Percentiles rank a stretch among this genome's conserved stretches.
Evolutionary conservation across 1,284 basidiomycete genomes (phyloP).

Genomic region (Moesziomyces sp.): DNA sequence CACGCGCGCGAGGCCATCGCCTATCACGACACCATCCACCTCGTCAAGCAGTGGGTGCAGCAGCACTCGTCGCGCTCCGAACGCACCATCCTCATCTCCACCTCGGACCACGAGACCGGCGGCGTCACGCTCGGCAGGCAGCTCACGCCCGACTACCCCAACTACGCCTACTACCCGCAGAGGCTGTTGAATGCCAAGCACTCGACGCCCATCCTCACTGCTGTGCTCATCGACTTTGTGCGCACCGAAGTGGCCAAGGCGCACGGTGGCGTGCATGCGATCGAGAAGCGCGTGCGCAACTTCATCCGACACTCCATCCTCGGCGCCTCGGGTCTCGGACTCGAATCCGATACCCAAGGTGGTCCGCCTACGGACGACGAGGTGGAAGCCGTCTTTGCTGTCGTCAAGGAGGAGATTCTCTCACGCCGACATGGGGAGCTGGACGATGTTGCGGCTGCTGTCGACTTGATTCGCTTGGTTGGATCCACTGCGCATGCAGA

Average conservation of each 20-base stretch:
- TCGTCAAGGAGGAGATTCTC: slow-evolving; percentile 32
- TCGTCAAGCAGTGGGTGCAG: slow-evolving; percentile 64
- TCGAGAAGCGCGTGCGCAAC: slow-evolving; percentile 22
- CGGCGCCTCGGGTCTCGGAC: slow-evolving; percentile 35
- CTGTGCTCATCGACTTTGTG: slow-evolving; percentile 52
- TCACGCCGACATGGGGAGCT: slow-evolving; percentile 3
- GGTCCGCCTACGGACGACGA: slow-evolving; percentile 53
- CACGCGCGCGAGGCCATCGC: slow-evolving; percentile 67
- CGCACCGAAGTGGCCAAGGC: slow-evolving; percentile 5
- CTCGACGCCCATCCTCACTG: slow-evolving; percentile 63
- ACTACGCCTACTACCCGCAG: slow-evolving; percentile 68
- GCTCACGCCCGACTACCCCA: slow-evolving; percentile 62
- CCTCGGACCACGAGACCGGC: slow-evolving; percentile 69
- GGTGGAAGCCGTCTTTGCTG: slow-evolving; percentile 52
- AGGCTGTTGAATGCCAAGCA: slow-evolving; percentile 65
- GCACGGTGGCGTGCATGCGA: neutral
- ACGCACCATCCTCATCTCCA: slow-evolving; percentile 66
- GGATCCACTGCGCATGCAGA: slow-evolving; percentile 5
- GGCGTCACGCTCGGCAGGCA: slow-evolving; percentile 68
- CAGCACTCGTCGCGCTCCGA: slow-evolving; percentile 56
- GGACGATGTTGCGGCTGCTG: slow-evolving; percentile 1
- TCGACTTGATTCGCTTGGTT: neutral
- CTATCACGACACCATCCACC: slow-evolving; percentile 67
- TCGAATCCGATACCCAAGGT: slow-evolving; percentile 18
- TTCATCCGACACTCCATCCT: slow-evolving; percentile 47